Evolutionary conservation across 768 basidiomycete genomes (phyloP).

Genomic region (Termitomyces heimii): DNA sequence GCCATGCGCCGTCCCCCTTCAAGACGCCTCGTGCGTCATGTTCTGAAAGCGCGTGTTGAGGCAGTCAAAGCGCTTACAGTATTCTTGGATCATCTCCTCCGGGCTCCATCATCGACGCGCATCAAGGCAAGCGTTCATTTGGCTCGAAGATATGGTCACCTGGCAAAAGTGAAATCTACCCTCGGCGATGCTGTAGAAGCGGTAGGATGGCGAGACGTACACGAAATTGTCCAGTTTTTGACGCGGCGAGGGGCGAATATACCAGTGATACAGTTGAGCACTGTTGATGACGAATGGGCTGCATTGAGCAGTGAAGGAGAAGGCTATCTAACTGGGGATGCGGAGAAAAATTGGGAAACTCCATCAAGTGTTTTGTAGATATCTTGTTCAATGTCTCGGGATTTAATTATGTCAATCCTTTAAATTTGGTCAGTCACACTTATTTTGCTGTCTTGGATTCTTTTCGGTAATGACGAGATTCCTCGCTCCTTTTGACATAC

Average conservation of each 20-base stretch:
- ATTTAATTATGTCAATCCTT: too few species aligned
- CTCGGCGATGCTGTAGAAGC: constrained; percentile 19
- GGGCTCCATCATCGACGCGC: constrained; percentile 28
- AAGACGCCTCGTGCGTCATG: constrained; percentile 82
- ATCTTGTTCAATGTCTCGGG: neutral
- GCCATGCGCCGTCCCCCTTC: constrained; percentile 57
- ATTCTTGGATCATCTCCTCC: constrained; percentile 64
- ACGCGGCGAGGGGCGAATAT: constrained; percentile 69
- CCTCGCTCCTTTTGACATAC: neutral
- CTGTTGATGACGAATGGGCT: constrained; percentile 65
- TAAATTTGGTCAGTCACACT: neutral
- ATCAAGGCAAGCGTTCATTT: constrained; percentile 41
- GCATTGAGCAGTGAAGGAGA: constrained; percentile 59
- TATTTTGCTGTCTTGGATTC: neutral
- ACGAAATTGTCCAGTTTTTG: constrained; percentile 72
- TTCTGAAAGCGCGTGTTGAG: constrained; percentile 79
- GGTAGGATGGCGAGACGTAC: constrained; percentile 57
- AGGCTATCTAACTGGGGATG: constrained; percentile 25
- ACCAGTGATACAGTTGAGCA: constrained; percentile 38
- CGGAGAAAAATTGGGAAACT: constrained; percentile 14
- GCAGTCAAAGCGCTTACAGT: constrained; percentile 70
- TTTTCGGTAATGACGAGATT: neutral
- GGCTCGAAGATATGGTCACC: constrained; percentile 44
- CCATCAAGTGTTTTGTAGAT: constrained; percentile 2
- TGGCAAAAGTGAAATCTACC: constrained; percentile 26